phyloP scores from a whole-genome alignment of 2,329 filamentous ascomycete genomes.

The Blastomyces emzantsi region DNA sequence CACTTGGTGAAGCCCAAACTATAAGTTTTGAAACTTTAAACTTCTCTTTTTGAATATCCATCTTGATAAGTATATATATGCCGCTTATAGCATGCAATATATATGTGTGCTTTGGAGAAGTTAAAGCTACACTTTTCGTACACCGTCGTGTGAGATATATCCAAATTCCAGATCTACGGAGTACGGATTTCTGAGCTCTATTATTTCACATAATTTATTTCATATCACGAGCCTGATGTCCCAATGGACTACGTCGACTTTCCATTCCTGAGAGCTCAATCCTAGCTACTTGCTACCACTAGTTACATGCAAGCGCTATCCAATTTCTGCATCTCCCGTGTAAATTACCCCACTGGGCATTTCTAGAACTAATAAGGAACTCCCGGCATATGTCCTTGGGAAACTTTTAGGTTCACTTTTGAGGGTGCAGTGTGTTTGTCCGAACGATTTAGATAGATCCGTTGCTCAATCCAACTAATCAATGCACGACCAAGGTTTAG shows the following conservation, averaged over 20 bases:
- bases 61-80: not conserved
- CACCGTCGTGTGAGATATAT: not conserved
- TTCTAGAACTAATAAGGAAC: not conserved
- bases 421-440: not conserved
- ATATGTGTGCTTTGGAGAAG: not conserved
- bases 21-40: slow-evolving; percentile 20
- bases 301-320: not conserved
- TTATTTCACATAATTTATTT: not conserved
- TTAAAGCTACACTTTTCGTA: not conserved
- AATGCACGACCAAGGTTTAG: not conserved
- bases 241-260: not conserved
- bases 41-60: not conserved
- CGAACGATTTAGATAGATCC: not conserved
- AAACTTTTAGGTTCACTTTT: not conserved
- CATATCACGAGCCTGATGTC: not conserved
- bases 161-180: not conserved
- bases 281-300: not conserved
- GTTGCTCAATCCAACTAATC: not conserved
- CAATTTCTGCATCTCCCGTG: not conserved
- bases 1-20: slow-evolving; percentile 43
- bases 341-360: not conserved
- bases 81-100: not conserved
- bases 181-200: not conserved
- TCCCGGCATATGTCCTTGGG: no score
- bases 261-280: not conserved